phyloP scores from a whole-genome alignment of 352 stramenopile genomes.

The Phytophthora cryptogea region DNA sequence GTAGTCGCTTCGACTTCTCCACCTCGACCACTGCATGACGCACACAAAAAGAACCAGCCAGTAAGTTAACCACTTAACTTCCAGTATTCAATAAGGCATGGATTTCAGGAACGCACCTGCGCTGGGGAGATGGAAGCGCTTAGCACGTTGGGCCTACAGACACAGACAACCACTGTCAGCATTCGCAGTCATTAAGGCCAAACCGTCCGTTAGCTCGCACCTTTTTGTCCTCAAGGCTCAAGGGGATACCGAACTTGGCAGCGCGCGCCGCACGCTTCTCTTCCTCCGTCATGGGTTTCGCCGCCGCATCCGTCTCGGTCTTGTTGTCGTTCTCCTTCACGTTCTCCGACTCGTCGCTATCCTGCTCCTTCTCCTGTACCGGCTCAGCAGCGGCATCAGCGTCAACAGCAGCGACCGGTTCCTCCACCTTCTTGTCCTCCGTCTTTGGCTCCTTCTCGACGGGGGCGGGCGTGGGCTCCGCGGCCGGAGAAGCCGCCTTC shows the following conservation, averaged over 20 bases:
- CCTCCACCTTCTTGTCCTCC: slow-evolving; percentile 18
- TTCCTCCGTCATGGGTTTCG: slow-evolving; percentile 59
- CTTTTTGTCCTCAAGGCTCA: slow-evolving; percentile 80
- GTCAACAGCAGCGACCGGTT: slow-evolving; percentile 4
- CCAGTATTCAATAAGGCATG: neutral
- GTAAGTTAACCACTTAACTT: neutral
- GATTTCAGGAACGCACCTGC: slow-evolving; percentile 26
- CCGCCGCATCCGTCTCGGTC: slow-evolving; percentile 19
- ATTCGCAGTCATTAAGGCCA: neutral
- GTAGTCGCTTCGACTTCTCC: slow-evolving; percentile 70
- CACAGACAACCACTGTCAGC: slow-evolving; percentile 10
- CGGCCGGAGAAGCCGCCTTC: slow-evolving; percentile 15
- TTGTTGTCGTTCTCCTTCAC: slow-evolving; percentile 1
- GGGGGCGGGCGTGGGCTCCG: slow-evolving; percentile 5
- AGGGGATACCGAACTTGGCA: slow-evolving; percentile 80
- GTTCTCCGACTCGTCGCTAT: slow-evolving; percentile 16
- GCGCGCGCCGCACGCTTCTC: slow-evolving; percentile 80
- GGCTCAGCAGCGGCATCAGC: slow-evolving; percentile 4
- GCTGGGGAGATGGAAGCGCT: slow-evolving; percentile 74
- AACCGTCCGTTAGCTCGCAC: slow-evolving; percentile 22
- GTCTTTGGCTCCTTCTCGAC: slow-evolving; percentile 22
- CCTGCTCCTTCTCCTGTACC: slow-evolving; percentile 14
- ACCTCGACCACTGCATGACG: slow-evolving; percentile 35
- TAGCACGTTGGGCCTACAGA: slow-evolving; percentile 65
- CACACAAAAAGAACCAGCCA: slow-evolving; percentile 4